Evolutionary conservation across 257 asterid species (phyloP).

Genomic region (Galeopsis tetrahit): DNA sequence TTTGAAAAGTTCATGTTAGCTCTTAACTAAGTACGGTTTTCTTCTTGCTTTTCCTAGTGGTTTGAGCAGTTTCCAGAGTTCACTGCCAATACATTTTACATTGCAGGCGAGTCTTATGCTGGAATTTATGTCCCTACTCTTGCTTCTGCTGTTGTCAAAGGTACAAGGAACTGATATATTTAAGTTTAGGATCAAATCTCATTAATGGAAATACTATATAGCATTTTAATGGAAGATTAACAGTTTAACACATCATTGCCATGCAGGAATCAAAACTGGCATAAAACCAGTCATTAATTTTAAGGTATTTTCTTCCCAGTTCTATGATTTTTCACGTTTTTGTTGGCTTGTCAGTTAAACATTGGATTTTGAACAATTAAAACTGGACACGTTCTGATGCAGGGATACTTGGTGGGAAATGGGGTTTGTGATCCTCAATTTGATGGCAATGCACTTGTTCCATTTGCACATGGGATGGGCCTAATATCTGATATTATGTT

Average conservation of each 20-base stretch:
- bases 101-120: conserved; percentile 68
- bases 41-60: conserved; percentile 47
- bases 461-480: conserved; percentile 62
- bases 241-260: neutral
- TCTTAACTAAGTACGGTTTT: neutral
- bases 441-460: conserved; percentile 60
- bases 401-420: conserved; percentile 71
- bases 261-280: conserved; percentile 50
- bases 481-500: conserved; percentile 45
- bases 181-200: neutral
- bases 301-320: conserved; percentile 39
- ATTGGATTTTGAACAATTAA: neutral
- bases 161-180: conserved; percentile 32
- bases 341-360: neutral
- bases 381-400: conserved; percentile 20
- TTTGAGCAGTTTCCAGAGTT: conserved; percentile 57
- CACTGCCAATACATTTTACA: conserved; percentile 49
- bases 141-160: conserved; percentile 47
- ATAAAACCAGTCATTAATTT: conserved; percentile 52
- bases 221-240: neutral
- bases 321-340: neutral
- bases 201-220: neutral
- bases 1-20: neutral
- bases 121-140: conserved; percentile 70
- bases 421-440: conserved; percentile 51